phyloP scores from a whole-genome alignment of 2,329 filamentous ascomycete species.

The Fusarium algeriense region DNA sequence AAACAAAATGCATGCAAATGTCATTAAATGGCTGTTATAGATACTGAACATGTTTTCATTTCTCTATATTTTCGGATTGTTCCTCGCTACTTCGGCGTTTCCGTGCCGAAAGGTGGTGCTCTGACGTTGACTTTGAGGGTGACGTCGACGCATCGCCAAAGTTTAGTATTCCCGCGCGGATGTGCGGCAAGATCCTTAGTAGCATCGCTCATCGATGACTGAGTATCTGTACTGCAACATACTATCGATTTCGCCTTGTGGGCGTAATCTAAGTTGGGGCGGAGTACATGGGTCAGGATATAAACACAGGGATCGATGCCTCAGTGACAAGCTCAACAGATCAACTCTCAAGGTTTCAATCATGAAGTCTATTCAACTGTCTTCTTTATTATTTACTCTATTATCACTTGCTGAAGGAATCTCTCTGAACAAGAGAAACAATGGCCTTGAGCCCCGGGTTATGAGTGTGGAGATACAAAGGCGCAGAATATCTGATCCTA shows the following conservation, averaged over 20 bases:
- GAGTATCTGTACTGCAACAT: neutral
- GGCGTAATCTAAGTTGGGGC: neutral
- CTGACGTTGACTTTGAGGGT: conserved; percentile 32
- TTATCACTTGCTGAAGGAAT: conserved; percentile 46
- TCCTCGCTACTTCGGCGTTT: conserved; percentile 26
- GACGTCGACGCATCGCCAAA: conserved; percentile 38
- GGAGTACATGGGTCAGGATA: neutral
- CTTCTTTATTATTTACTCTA: conserved; percentile 44
- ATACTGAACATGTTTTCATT: neutral
- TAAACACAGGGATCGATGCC: conserved; percentile 16
- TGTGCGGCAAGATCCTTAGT: conserved; percentile 21
- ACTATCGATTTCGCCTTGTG: neutral
- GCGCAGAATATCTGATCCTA: conserved; percentile 54
- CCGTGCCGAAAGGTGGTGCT: conserved; percentile 33
- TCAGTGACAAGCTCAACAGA: neutral
- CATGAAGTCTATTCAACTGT: conserved; percentile 54
- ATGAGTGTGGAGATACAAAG: conserved; percentile 60
- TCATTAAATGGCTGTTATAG: neutral
- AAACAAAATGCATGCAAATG: neutral
- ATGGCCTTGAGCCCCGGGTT: conserved; percentile 56
- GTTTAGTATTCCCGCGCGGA: conserved; percentile 24
- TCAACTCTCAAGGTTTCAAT: conserved; percentile 19
- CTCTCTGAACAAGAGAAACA: conserved; percentile 47
- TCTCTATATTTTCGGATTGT: neutral
- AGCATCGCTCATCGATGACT: conserved; percentile 17